Conservation (phyloP, 495 filamentous ascomycete genomes). For the Talaromyces ruber region DNA sequence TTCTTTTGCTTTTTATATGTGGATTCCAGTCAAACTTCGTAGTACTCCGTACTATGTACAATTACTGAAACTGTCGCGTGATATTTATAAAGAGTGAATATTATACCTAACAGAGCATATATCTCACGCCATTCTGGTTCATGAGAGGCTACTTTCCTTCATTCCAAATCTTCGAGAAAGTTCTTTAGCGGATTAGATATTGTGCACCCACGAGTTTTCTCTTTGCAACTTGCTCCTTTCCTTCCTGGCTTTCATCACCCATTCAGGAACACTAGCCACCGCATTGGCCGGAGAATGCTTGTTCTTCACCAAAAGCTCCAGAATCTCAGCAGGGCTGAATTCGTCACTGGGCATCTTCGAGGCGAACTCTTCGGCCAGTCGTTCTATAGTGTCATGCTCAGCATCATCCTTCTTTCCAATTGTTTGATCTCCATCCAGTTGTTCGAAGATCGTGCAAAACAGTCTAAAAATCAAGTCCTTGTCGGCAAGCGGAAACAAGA, state of each 20-base stretch:
- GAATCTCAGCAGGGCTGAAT: slow-evolving; percentile 70
- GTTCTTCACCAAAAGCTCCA: slow-evolving; percentile 63
- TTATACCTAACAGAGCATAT: too few species aligned
- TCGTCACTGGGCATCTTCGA: slow-evolving; percentile 48
- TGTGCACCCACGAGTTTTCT: background rate
- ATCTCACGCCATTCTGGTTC: too few species aligned
- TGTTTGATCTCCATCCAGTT: background rate
- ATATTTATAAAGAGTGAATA: too few species aligned
- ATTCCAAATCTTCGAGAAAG: background rate
- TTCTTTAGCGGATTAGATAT: background rate
- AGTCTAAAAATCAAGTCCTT: too few species aligned
- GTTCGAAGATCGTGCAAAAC: too few species aligned
- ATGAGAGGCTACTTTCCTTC: too few species aligned
- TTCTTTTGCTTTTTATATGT: too few species aligned
- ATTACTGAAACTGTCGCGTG: too few species aligned
- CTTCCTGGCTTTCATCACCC: slow-evolving; percentile 48
- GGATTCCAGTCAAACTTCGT: too few species aligned
- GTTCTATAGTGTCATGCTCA: background rate
- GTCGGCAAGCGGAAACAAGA: slow-evolving; percentile 30
- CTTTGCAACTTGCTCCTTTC: slow-evolving; percentile 22
- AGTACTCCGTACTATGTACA: too few species aligned
- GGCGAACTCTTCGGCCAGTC: slow-evolving; percentile 50
- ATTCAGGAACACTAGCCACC: slow-evolving; percentile 44
- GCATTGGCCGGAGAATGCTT: slow-evolving; percentile 54
- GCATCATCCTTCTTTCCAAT: background rate